phyloP scores from a whole-genome alignment of 2,329 filamentous ascomycete species.

The Coniochaeta sp. region DNA sequence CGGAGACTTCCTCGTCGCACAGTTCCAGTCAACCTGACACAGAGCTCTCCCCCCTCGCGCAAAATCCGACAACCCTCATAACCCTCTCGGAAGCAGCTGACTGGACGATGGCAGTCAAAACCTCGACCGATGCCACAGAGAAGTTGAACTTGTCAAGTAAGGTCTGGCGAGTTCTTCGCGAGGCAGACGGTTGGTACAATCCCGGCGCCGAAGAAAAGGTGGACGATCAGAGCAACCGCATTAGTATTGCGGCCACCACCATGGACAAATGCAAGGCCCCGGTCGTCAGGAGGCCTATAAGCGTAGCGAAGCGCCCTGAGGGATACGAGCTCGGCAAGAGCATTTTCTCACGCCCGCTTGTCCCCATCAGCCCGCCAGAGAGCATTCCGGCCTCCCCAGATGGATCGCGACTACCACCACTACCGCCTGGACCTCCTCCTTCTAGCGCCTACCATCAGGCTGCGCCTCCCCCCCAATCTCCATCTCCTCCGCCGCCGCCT shows the following conservation, averaged over 20 bases:
- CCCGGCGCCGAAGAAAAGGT: not conserved
- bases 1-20: constrained; percentile 4
- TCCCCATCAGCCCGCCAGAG: not conserved
- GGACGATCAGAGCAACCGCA: not conserved
- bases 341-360: not conserved
- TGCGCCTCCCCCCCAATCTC: too few relatives aligned
- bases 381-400: not conserved
- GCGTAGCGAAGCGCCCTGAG: not conserved
- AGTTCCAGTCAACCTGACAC: constrained; percentile 9
- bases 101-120: not conserved
- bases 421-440: not conserved
- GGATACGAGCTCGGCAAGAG: not conserved
- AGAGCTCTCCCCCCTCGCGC: constrained; percentile 13
- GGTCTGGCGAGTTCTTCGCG: not conserved
- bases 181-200: not conserved
- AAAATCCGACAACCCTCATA: constrained; percentile 46
- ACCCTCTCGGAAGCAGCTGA: constrained; percentile 32
- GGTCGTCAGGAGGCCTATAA: not conserved
- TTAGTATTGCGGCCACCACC: not conserved
- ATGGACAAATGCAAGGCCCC: not conserved
- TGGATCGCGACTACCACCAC: not conserved
- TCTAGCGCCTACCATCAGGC: too few relatives aligned
- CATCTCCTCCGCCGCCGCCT: constrained; percentile 34
- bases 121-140: not conserved
- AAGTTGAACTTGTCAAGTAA: not conserved